phyloP scores from a whole-genome alignment of 352 stramenopile genomes.

The Saprolegnia parasitica region DNA sequence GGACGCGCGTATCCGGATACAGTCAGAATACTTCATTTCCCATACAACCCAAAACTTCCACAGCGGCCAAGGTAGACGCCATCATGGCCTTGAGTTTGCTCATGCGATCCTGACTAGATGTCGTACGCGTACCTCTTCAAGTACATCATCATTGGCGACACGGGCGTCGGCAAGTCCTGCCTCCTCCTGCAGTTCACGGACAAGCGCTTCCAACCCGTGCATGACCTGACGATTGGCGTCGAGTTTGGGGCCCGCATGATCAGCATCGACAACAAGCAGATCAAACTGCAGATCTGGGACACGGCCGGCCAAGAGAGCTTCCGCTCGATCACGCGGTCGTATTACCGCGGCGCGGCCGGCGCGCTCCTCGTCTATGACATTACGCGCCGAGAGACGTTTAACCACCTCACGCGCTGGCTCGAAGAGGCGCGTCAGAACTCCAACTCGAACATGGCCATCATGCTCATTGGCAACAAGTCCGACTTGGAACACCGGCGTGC shows the following conservation, averaged over 20 bases:
- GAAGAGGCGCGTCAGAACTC: slow-evolving; percentile 98
- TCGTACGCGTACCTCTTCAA: slow-evolving; percentile 97
- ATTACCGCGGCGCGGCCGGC: slow-evolving; percentile 97
- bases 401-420: slow-evolving; percentile 97
- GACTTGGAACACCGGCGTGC: slow-evolving; percentile 94
- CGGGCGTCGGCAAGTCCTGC: slow-evolving; percentile 99
- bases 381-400: slow-evolving; percentile 98
- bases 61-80: background rate
- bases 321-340: slow-evolving; percentile 98
- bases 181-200: slow-evolving; percentile 99
- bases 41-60: slow-evolving; percentile 10
- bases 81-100: background rate
- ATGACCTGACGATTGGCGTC: slow-evolving; percentile 99
- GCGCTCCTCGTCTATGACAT: slow-evolving; percentile 99
- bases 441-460: slow-evolving; percentile 99
- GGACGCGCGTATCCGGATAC: slow-evolving; percentile 18
- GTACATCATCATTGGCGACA: slow-evolving; percentile 99
- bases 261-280: slow-evolving; percentile 97
- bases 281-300: slow-evolving; percentile 98
- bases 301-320: slow-evolving; percentile 99
- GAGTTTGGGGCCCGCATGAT: slow-evolving; percentile 99
- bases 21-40: slow-evolving; percentile 26
- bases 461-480: slow-evolving; percentile 99
- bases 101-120: slow-evolving; percentile 44
- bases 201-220: slow-evolving; percentile 99